A percentile compares a stretch with the other conserved stretches of the same genome.
Evolutionary conservation across 2,329 filamentous ascomycete species (phyloP).

Genomic region (Colletotrichum acutatum): DNA sequence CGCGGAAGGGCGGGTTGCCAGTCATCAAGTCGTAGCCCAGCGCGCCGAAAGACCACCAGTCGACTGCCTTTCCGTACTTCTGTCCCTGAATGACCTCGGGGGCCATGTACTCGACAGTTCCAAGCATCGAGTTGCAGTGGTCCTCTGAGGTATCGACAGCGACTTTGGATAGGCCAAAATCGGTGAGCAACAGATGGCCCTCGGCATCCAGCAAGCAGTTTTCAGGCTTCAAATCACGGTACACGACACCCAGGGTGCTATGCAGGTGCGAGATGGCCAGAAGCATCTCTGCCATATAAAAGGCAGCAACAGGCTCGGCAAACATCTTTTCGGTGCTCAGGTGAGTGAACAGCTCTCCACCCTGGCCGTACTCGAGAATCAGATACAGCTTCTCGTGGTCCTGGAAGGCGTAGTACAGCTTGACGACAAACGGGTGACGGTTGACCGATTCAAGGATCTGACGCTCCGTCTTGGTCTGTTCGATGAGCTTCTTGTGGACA

Average conservation of each 20-base stretch:
- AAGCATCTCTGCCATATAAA: constrained; percentile 99
- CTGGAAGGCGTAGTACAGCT: constrained; percentile 98
- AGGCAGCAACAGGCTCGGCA: constrained; percentile 85
- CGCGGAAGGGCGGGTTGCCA: constrained; percentile 89
- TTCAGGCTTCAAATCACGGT: constrained; percentile 96
- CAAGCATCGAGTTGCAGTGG: constrained; percentile 87
- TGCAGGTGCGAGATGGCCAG: constrained; percentile 94
- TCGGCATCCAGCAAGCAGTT: constrained; percentile 94
- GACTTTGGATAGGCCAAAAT: constrained; percentile 97
- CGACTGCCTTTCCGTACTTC: constrained; percentile 92
- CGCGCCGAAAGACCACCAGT: constrained; percentile 98
- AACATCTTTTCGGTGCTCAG: constrained; percentile 96
- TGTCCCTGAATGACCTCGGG: constrained; percentile 91
- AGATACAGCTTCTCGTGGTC: constrained; percentile 97
- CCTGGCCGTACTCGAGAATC: constrained; percentile 96
- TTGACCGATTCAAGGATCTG: constrained; percentile 96
- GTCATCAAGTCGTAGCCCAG: constrained; percentile 94
- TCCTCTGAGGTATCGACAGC: constrained; percentile 73
- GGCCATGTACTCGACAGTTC: constrained; percentile 99
- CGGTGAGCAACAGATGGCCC: constrained; percentile 92
- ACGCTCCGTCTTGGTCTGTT: constrained; percentile 97
- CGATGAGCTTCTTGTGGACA: constrained; percentile 93
- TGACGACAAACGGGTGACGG: constrained; percentile 96
- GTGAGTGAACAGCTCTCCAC: constrained; percentile 97
- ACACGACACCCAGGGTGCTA: constrained; percentile 90